Evolutionary conservation across 208 protist genomes (phyloP), one percentile per base, ranked within the genome.

Genomic region (Trypanosoma avium): DNA sequence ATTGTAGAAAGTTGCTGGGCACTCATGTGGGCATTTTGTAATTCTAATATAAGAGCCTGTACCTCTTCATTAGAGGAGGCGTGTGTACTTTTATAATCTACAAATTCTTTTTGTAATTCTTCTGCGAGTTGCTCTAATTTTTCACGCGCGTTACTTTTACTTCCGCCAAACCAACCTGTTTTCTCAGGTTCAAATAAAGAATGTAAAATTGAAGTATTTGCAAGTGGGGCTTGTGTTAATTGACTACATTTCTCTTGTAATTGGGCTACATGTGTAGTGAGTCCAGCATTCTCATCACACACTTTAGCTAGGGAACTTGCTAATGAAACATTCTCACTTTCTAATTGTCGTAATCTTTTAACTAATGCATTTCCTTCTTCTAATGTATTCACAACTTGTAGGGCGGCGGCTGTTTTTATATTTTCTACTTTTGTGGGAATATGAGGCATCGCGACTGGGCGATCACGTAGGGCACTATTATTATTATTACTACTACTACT

Each of bases 41-140:
- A 43, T 10, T 75, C 83, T 4, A 67, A 67, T 27, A 96, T 65
- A 9, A 96, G 71, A 3, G 74, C 77, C 60, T 86, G 74, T 21
- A 96, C 80, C 69, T 96, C 90, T 2, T 90, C 90, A 62, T 93
- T 88, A 59, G 78, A 86, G 15, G 86, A 82, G 6, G 86, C 59
- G 56, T 96, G 90, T 5, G 64, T 71, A 17, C 77, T 65, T 47
- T 86, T 80, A 75, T 92, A 96, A 35, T 75, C 75, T 19, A 88
- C 56, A 61, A 84, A 93, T 72, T 95, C 89, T 0, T 74, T 71
- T 45, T 91, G 82, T 49, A 96, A 71, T 9, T 74, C 66, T 10
- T 87, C 80, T 33, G 58, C 58, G 10, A 92, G 49, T 53, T 91
- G 56, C 67, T 93, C 64, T 5, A 93, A 66, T 38, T 93, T 70